Evolutionary conservation across 805 yeast species (phyloP), one percentile per base, ranked within the genome.

Genomic region (Wickerhamiella brachini): DNA sequence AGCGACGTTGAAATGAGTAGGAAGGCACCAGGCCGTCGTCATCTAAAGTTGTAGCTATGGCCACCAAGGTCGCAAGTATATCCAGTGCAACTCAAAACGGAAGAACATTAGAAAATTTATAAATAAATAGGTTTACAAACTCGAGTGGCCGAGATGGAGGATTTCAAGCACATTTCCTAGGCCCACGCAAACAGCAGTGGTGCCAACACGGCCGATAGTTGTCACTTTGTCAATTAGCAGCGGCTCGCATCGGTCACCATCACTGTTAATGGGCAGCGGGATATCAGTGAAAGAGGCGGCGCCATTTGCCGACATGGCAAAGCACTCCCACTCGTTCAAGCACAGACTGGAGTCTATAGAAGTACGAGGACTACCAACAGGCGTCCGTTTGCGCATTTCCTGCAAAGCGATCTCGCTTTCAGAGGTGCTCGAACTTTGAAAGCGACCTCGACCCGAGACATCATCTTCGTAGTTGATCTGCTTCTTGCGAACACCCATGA

Each of bases 101-200:
- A 34, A 15, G 5, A 5, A 37, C n/a, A 37, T 37, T 37, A 37
- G n/a, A 6, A 37, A 8, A 13, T 15, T 18, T 12, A 29, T 23
- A 29, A 18, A 46, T 22, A 37, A 46, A 46, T 46, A 37, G 3
- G 18, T 18, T n/a, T 37, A 21, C 22, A 15, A 21, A 34, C 31
- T 37, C 21, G 31, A 10, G 9, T 34, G 43, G 20, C 95, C 95
- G 55, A 84, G 70, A 61, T 83, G 85, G 29, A 86, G 67, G 31
- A 86, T 75, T 61, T 82, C 81, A 74, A 86, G 75, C 17, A 77
- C 64, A 57, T 81, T 82, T 29, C 93, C 94, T 63, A 84, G 81
- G 23, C 80, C 80, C 23, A 83, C 81, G 39, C 84, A 81, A 20
- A 85, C 77, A 0, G 93, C 76, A 59, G 85, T 85, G 61, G 78